These are phyloP conservation scores for Rhizophora mangle DNA, from an alignment of 345 rosid species.

Conservation along the genomic window DNA sequence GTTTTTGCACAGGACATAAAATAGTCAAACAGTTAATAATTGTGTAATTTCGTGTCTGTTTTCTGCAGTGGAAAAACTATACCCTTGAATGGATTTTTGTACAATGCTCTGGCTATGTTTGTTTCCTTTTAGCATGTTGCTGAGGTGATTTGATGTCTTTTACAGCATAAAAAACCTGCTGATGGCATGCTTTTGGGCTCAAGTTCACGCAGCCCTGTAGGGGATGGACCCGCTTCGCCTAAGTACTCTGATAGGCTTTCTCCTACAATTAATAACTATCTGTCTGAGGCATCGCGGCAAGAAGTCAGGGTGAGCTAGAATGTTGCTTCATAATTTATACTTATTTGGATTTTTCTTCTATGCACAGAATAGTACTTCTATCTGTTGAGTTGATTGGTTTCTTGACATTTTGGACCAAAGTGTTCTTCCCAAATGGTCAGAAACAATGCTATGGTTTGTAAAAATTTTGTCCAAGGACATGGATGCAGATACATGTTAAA, in stretches of 20 bases:
- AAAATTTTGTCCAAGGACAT: neutral
- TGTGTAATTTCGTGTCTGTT: too few relatives aligned
- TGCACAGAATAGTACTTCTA: neutral
- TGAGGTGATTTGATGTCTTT: conserved; percentile 18
- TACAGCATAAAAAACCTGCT: conserved; percentile 86
- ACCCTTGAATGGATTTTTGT: neutral
- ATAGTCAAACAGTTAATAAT: too few relatives aligned
- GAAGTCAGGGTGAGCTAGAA: conserved; percentile 73
- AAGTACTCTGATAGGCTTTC: conserved; percentile 98
- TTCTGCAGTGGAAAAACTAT: too few relatives aligned
- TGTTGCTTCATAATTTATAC: conserved; percentile 2
- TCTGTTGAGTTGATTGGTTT: neutral
- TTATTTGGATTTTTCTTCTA: neutral
- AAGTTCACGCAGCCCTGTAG: conserved; percentile 83
- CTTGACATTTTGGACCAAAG: neutral
- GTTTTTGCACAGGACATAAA: too few relatives aligned
- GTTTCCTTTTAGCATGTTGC: neutral
- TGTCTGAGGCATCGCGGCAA: conserved; percentile 97
- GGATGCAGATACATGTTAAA: too few relatives aligned
- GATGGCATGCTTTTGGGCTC: conserved; percentile 85
- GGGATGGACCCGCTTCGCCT: conserved; percentile 84
- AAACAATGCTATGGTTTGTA: neutral
- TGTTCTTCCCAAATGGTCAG: neutral
- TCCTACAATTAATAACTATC: conserved; percentile 88
- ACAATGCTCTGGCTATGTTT: neutral